Conservation (phyloP, 2,329 filamentous ascomycete genomes). For the Cladophialophora yegresii region DNA sequence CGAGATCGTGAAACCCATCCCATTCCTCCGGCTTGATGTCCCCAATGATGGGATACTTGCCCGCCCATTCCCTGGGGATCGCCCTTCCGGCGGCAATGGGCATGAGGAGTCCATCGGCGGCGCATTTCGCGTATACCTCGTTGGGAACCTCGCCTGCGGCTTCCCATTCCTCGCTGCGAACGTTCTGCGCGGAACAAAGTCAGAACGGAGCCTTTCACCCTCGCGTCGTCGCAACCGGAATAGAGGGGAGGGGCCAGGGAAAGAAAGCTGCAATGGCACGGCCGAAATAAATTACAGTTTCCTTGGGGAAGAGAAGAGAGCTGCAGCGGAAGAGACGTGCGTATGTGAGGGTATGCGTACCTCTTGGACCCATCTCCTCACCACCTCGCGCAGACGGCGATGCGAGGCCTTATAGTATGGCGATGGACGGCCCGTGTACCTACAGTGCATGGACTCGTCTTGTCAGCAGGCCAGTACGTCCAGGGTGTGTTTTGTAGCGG, state of each 20-base stretch:
- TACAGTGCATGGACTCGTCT: background rate
- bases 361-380: conserved; percentile 2
- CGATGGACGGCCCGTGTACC: conserved; percentile 1
- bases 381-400: background rate
- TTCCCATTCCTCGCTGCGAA: conserved; percentile 4
- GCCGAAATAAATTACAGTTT: too few species aligned
- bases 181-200: conserved; percentile 1
- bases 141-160: conserved; percentile 1
- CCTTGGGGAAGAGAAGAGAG: too few species aligned
- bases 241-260: background rate
- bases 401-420: conserved; percentile 6
- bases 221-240: background rate
- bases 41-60: background rate
- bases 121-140: conserved; percentile 1
- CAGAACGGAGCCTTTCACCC: background rate
- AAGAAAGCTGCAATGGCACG: background rate
- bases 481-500: too few species aligned
- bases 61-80: background rate
- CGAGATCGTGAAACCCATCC: conserved; percentile 1
- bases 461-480: background rate
- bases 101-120: conserved; percentile 1
- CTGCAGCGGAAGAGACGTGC: background rate
- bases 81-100: background rate
- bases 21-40: conserved; percentile 3
- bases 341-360: background rate